Percentiles rank a stretch among this genome's conserved stretches.
Conservation (phyloP, 1,139 yeast species). For the Sugiyamaella japonica region DNA sequence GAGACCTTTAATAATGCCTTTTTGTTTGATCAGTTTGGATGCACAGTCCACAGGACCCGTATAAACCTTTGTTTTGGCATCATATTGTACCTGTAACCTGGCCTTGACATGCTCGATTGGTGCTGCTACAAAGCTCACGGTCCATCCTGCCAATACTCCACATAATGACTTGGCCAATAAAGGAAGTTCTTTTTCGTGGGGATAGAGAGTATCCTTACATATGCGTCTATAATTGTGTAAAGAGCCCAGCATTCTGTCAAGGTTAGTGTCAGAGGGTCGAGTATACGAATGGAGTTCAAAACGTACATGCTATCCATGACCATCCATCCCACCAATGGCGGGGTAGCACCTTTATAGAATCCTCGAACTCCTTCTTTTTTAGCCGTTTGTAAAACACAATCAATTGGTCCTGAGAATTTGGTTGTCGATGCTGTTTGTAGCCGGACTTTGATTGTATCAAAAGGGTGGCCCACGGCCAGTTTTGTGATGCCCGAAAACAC, state of each 20-base stretch:
- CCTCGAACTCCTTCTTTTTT: conserved; percentile 74
- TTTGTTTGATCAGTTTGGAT: conserved; percentile 47
- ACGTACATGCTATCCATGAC: conserved; percentile 66
- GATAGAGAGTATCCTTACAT: conserved; percentile 62
- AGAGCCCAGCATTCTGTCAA: conserved; percentile 69
- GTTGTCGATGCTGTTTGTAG: conserved; percentile 77
- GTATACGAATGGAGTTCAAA: not conserved
- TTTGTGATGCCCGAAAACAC: conserved; percentile 83
- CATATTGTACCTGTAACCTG: conserved; percentile 85
- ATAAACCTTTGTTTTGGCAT: conserved; percentile 65
- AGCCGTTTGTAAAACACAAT: conserved; percentile 72
- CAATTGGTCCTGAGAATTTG: conserved; percentile 76
- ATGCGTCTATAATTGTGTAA: conserved; percentile 72
- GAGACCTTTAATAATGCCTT: conserved; percentile 74
- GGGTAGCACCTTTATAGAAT: conserved; percentile 85
- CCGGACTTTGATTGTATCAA: conserved; percentile 86
- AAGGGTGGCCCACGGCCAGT: conserved; percentile 90
- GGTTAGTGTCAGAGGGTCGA: not conserved
- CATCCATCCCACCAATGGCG: conserved; percentile 92
- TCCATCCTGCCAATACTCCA: conserved; percentile 78
- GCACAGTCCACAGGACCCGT: conserved; percentile 79
- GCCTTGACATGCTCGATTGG: conserved; percentile 92
- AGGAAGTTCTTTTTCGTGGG: conserved; percentile 61
- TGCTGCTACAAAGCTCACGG: conserved; percentile 91
- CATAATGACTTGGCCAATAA: conserved; percentile 73